Base-by-base conservation (phyloP, 192 early-diverging fungal species). In the Rhizoclosmatium globosum region DNA sequence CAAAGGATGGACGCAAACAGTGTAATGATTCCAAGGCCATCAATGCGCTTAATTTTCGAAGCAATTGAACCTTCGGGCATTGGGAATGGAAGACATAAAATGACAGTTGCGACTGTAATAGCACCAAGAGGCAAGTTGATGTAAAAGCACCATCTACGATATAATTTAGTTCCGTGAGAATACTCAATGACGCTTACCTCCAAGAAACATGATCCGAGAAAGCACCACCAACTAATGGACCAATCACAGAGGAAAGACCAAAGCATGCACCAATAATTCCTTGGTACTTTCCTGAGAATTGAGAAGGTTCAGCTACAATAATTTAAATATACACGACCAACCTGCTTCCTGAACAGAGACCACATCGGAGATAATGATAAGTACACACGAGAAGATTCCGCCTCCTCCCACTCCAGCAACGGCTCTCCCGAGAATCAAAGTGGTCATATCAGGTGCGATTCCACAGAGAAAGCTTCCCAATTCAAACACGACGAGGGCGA, bases 51-150 rank as follows among this genome's bases (percentile, higher is more conserved):
- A 11, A 92, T 65, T 80, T 97, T 96, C 15, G 85, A 82, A 57
- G 50, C 21, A 21, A 83, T n/a, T 39, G 62, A 81, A 11, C 92
- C 93, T 0, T 76, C 71, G 7, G 90, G 83, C 2, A 72, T 77
- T 4, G 91, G 92, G 83, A 91, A 86, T 39, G 84, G 87, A 74
- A 93, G 86, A 60, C 85, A 86, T 50, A 91, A 71, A 47, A 87
- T 42, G 43, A 91, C 87, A 7, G 92, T 78, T 2, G 84, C 76
- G 59, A 93, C 56, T 1, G 93, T 89, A n/a, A 92, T 59, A 4
- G 84, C 85, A 19, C 95, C 94, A 75, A 95, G 81, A 47, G 96
- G 96, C 13, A 97, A 72, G 64, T 96, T 97, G 80, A 94, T 89
- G 84, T 88, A 95, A 83, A 95, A 95, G 58, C 89, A 89, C 81